Evolutionary conservation across 139 green algal genomes (phyloP), one percentile per base, ranked within the genome.

Genomic region (Tetratostichococcus sp.): DNA sequence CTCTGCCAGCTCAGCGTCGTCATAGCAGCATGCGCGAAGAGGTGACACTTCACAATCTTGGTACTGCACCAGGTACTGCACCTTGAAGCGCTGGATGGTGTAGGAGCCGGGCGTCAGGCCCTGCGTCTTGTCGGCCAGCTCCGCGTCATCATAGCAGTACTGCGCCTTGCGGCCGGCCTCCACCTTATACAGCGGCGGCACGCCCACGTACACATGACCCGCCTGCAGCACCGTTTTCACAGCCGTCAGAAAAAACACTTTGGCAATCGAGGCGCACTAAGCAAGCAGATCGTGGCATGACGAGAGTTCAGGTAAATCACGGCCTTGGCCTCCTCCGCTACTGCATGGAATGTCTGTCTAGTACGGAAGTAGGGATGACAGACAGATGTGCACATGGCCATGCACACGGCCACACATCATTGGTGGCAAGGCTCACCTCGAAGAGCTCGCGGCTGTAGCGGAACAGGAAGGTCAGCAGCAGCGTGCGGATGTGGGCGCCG

Each of bases 401-500:
- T n/a, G n/a, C n/a, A n/a, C n/a, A n/a, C n/a, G n/a, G n/a, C n/a
- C n/a, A n/a, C n/a, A n/a, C n/a, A n/a, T n/a, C n/a, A n/a, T n/a
- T n/a, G n/a, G n/a, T n/a, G n/a, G n/a, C n/a, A n/a, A n/a, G n/a
- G 1, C 65, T 62, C 73, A 43, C 16, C 30, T 93, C 83, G 78
- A 97, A 97, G 26, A 98, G 86, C 68, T 89, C 83, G 14, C 83
- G 86, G 43, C 84, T 79, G 84, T 98, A 99, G 62, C 94, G 86
- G 88, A 95, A 99, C 25, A 99, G 86, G 84, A 99, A 99, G 2
- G 95, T 98, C 22, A 99, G 90, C 70, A 99, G 88, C 76, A 99
- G 90, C 5, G 95, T 97, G 65, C 94, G 89, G 78, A 99, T 99
- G 89, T 99, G 96, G 14, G 94, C 93, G 28, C 96, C 96, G 74